phyloP scores from a whole-genome alignment of 305 asterid species.

The Fraxinus sp. region DNA sequence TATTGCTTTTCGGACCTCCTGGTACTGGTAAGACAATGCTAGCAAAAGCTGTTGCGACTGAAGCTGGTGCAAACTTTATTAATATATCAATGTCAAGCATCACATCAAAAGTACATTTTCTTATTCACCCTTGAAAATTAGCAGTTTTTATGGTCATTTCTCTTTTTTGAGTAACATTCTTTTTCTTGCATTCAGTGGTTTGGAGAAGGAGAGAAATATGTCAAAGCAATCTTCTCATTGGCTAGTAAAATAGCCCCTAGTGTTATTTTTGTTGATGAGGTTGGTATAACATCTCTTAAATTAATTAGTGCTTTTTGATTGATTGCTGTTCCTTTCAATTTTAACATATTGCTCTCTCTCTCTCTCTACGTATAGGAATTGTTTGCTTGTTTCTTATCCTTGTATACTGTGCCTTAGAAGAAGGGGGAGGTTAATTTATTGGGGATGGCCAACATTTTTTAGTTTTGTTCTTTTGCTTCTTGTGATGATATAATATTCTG shows the following conservation, averaged over 20 bases:
- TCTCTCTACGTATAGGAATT: neutral
- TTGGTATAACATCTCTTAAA: constrained; percentile 24
- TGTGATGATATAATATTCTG: neutral
- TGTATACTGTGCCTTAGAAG: neutral
- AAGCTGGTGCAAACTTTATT: constrained; percentile 91
- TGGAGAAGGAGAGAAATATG: constrained; percentile 93
- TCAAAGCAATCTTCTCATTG: constrained; percentile 82
- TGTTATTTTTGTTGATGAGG: constrained; percentile 90
- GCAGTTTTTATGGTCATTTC: neutral
- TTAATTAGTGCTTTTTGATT: neutral
- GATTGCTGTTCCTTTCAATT: neutral
- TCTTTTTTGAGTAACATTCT: neutral
- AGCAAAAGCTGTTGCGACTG: constrained; percentile 96
- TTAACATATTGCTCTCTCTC: neutral
- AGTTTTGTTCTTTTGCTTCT: neutral
- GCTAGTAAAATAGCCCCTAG: constrained; percentile 97
- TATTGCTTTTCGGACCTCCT: constrained; percentile 93
- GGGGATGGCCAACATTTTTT: neutral
- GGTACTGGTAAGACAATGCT: constrained; percentile 97
- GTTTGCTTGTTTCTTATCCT: neutral
- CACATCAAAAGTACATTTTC: constrained; percentile 67
- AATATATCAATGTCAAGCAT: constrained; percentile 93
- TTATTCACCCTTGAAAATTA: constrained; percentile 15
- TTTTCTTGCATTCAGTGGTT: constrained; percentile 64
- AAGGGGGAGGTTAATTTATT: neutral